Conservation (phyloP, 148 eudicot genomes). For the Pharnaceum exiguum region DNA sequence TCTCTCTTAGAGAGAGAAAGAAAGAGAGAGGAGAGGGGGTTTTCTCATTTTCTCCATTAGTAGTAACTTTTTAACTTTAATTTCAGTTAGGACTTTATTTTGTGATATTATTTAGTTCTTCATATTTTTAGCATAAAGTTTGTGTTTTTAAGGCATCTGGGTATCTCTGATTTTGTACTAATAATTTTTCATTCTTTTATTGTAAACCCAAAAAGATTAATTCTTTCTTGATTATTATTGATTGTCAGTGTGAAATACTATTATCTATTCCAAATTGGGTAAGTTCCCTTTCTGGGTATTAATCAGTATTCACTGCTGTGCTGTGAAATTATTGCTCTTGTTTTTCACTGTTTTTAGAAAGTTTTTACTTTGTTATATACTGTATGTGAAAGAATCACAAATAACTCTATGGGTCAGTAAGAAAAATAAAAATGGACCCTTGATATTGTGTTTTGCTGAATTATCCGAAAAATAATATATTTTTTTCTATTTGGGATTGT, state of each 20-base stretch:
- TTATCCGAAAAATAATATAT: neutral
- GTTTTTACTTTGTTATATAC: neutral
- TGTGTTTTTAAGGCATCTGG: slow-evolving; percentile 18
- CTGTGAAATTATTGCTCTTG: slow-evolving; percentile 16
- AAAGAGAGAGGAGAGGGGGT: neutral
- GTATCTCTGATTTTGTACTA: slow-evolving; percentile 8
- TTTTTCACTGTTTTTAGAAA: slow-evolving; percentile 15
- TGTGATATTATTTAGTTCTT: slow-evolving; percentile 1
- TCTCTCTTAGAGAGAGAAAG: slow-evolving; percentile 20
- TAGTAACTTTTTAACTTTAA: slow-evolving; percentile 7
- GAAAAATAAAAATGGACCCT: neutral
- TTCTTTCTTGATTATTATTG: neutral
- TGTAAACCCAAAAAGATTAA: neutral
- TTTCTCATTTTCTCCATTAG: neutral
- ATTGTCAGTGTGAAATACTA: neutral
- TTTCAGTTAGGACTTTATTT: slow-evolving; percentile 2
- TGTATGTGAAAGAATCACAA: slow-evolving; percentile 1
- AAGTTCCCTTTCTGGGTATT: slow-evolving; percentile 8
- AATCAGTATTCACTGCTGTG: slow-evolving; percentile 3
- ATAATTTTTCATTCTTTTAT: slow-evolving; percentile 25
- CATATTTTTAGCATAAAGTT: slow-evolving; percentile 8
- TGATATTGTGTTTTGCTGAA: slow-evolving; percentile 2
- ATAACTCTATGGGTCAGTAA: slow-evolving; percentile 4
- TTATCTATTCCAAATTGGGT: slow-evolving; percentile 6
- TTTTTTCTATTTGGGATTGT: slow-evolving; percentile 4